These are phyloP conservation scores for Cladophialophora exuberans DNA, from an alignment of 2,329 filamentous ascomycete species.

Conservation along the genomic window DNA sequence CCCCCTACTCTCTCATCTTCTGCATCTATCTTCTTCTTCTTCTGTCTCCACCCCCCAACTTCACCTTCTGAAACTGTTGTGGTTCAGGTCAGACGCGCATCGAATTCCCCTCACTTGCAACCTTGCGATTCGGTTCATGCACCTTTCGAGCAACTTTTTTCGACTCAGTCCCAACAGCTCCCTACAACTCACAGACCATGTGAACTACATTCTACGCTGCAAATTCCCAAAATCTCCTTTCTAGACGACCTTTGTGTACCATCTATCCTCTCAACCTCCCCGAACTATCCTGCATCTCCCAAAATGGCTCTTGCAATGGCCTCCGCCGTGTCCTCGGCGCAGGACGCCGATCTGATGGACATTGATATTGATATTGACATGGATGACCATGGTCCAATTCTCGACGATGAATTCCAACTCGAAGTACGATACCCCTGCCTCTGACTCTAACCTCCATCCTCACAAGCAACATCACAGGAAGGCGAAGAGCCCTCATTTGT, in stretches of 20 bases:
- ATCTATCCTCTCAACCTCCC: neutral
- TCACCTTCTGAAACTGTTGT: too few species aligned
- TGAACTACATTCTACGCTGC: too few species aligned
- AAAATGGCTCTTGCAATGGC: conserved; percentile 32
- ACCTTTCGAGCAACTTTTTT: too few species aligned
- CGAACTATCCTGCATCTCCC: neutral
- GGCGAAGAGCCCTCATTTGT: conserved; percentile 34
- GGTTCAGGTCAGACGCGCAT: too few species aligned
- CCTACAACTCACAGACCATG: too few species aligned
- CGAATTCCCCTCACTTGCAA: too few species aligned
- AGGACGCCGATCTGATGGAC: conserved; percentile 33
- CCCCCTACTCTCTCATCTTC: too few species aligned
- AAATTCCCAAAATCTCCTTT: too few species aligned
- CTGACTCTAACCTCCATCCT: conserved; percentile 3
- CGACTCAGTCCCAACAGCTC: too few species aligned
- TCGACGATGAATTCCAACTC: conserved; percentile 32
- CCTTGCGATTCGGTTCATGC: too few species aligned
- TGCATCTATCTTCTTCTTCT: too few species aligned
- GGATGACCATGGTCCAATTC: conserved; percentile 28
- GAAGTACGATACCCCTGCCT: conserved; percentile 29
- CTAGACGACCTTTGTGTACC: neutral
- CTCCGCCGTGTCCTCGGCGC: conserved; percentile 19
- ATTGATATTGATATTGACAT: conserved; percentile 36
- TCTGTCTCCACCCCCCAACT: too few species aligned
- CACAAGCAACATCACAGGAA: conserved; percentile 30